Percentiles rank a stretch among this genome's conserved stretches.
Conservation (phyloP, 331 rosid species). For the Malus hybrid region DNA sequence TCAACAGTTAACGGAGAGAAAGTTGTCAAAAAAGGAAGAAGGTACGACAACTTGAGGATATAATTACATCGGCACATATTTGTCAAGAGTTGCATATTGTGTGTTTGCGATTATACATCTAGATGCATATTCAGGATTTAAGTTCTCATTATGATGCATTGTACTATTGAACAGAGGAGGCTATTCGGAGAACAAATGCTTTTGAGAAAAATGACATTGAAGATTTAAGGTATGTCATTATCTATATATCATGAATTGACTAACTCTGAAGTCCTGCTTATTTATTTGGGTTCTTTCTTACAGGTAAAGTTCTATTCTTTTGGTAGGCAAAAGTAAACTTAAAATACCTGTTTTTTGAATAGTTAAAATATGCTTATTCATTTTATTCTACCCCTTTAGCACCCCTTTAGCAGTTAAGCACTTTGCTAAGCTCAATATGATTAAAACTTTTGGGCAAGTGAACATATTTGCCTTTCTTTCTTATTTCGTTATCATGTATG, state of each 20-base stretch:
- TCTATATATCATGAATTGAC: too few relatives aligned
- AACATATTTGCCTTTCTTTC: background rate
- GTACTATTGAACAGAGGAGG: constrained; percentile 65
- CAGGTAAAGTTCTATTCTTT: background rate
- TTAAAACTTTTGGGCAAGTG: background rate
- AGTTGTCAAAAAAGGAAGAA: constrained; percentile 66
- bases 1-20: constrained; percentile 61
- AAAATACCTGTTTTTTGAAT: background rate
- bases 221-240: constrained; percentile 47
- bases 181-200: constrained; percentile 65
- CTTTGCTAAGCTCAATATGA: background rate
- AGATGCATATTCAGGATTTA: background rate
- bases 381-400: too few relatives aligned
- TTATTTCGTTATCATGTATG: background rate
- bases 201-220: constrained; percentile 43
- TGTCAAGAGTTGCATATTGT: background rate
- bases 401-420: background rate
- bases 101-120: background rate
- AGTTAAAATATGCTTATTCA: too few relatives aligned
- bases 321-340: background rate
- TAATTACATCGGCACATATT: background rate
- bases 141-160: constrained; percentile 19
- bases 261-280: background rate
- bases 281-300: background rate
- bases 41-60: constrained; percentile 34